Conservation (phyloP, 768 basidiomycete species). For the Pisolithus orientalis region DNA sequence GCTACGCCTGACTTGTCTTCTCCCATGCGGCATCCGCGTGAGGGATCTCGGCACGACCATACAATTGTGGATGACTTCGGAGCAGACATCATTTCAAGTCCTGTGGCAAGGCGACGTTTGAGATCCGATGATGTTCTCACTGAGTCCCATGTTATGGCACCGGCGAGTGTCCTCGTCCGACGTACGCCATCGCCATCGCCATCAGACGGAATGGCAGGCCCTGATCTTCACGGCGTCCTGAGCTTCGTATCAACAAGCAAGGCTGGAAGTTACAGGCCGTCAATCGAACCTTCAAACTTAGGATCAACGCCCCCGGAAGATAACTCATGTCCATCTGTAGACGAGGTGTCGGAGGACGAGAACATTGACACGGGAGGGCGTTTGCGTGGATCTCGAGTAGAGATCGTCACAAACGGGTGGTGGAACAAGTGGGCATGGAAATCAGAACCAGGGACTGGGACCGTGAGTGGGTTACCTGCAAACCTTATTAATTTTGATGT, state of each 20-base stretch:
- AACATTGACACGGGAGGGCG: constrained; percentile 17
- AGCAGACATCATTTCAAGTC: constrained; percentile 38
- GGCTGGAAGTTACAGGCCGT: no score
- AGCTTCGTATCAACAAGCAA: constrained; percentile 28
- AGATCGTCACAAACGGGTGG: constrained; percentile 45
- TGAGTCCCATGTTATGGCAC: constrained; percentile 1
- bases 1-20: constrained; percentile 63
- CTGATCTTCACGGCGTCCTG: constrained; percentile 42
- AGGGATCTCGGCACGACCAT: constrained; percentile 6
- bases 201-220: constrained; percentile 20
- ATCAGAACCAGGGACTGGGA: constrained; percentile 9
- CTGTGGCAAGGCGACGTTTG: constrained; percentile 18
- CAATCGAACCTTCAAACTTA: constrained; percentile 7
- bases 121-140: constrained; percentile 4
- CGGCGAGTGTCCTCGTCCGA: constrained; percentile 20
- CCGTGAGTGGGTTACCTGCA: constrained; percentile 12
- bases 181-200: constrained; percentile 22
- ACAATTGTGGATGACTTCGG: constrained; percentile 38
- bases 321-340: constrained; percentile 6
- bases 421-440: constrained; percentile 43
- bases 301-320: constrained; percentile 28
- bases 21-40: constrained; percentile 37
- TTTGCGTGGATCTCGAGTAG: constrained; percentile 26
- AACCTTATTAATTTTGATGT: constrained; percentile 6
- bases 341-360: constrained; percentile 20